These are phyloP conservation scores for Ogataea siamensis DNA, from an alignment of 805 yeast genomes.

Conservation along the genomic window DNA sequence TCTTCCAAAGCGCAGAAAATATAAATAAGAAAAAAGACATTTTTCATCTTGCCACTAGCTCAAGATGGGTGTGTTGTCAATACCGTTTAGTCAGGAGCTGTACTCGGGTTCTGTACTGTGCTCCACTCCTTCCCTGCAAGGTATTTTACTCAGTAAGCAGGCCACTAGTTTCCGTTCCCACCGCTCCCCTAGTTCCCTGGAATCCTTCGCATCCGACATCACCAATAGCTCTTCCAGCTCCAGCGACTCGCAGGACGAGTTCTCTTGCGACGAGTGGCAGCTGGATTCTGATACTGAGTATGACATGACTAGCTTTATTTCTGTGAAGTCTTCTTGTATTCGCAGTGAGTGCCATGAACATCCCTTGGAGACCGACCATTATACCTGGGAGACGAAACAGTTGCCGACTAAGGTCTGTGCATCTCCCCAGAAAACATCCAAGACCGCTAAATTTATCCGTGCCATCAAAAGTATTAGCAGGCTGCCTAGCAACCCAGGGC, in stretches of 20 bases:
- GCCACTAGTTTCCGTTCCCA: slow-evolving; percentile 14
- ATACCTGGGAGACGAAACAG: too few relatives aligned
- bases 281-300: slow-evolving; percentile 8
- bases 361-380: slow-evolving; percentile 10
- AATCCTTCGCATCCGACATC: slow-evolving; percentile 3
- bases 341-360: slow-evolving; percentile 12
- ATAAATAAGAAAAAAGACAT: neutral
- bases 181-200: neutral
- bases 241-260: slow-evolving; percentile 10
- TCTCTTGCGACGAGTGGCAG: slow-evolving; percentile 9
- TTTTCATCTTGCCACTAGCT: neutral
- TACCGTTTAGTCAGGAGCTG: neutral
- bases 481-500: slow-evolving; percentile 10
- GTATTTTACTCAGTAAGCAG: slow-evolving; percentile 11
- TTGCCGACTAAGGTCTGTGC: too few relatives aligned
- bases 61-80: neutral
- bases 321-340: slow-evolving; percentile 5
- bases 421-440: slow-evolving; percentile 5
- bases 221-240: slow-evolving; percentile 11
- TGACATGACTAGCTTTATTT: slow-evolving; percentile 11
- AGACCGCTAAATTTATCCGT: slow-evolving; percentile 10
- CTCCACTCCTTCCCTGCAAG: slow-evolving; percentile 19
- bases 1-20: neutral
- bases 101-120: slow-evolving; percentile 8
- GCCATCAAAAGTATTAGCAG: slow-evolving; percentile 13